Evolutionary conservation across 495 filamentous ascomycete genomes (phyloP).

Genomic region (Usnea hakonensis): DNA sequence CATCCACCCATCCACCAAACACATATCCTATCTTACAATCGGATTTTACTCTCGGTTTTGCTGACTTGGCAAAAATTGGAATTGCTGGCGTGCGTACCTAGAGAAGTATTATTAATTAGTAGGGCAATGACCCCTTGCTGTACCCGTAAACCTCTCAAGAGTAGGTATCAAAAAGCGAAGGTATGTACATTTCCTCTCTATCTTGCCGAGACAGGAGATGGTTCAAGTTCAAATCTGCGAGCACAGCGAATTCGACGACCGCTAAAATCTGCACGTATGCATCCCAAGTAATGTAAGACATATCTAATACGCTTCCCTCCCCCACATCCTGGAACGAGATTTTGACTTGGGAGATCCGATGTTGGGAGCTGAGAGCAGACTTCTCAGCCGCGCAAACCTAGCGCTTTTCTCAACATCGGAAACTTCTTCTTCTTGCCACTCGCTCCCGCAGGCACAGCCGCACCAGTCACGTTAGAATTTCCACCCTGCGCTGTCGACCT

Average conservation of each 20-base stretch:
- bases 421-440: constrained; percentile 47
- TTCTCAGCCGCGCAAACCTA: constrained; percentile 36
- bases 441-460: constrained; percentile 27
- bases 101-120: not conserved
- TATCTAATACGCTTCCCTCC: constrained; percentile 2
- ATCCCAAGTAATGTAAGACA: not conserved
- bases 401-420: constrained; percentile 40
- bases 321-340: not conserved
- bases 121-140: constrained; percentile 1
- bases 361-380: not conserved
- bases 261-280: not conserved
- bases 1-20: not conserved
- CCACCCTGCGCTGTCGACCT: constrained; percentile 23
- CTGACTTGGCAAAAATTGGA: not conserved
- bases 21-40: not conserved
- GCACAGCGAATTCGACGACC: not conserved
- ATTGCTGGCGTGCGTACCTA: too few species aligned
- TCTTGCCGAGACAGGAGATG: not conserved
- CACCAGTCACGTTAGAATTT: constrained; percentile 26
- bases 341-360: not conserved
- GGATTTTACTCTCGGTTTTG: not conserved
- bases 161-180: not conserved
- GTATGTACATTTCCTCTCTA: constrained; percentile 9
- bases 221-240: not conserved
- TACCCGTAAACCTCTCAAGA: constrained; percentile 1